Evolutionary conservation across 352 stramenopile species (phyloP).

Genomic region (Poterioochromonas sp.): DNA sequence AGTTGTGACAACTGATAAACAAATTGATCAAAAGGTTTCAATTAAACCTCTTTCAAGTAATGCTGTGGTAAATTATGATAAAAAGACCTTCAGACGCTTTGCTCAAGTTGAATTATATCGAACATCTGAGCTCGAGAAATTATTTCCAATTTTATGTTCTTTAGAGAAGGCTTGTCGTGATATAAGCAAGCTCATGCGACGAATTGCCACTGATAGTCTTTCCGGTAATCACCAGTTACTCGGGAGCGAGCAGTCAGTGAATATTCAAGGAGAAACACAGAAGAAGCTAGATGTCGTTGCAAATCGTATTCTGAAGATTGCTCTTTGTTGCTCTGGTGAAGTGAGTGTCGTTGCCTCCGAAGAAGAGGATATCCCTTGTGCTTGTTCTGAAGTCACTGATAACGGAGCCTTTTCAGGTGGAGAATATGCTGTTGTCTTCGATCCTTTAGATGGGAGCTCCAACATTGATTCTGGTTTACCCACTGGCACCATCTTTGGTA

Average conservation of each 20-base stretch:
- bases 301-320: constrained; percentile 80
- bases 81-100: constrained; percentile 22
- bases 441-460: constrained; percentile 70
- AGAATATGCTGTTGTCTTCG: constrained; percentile 73
- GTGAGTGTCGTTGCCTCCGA: constrained; percentile 65
- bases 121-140: neutral
- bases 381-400: constrained; percentile 26
- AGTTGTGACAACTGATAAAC: too few relatives aligned
- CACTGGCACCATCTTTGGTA: constrained; percentile 94
- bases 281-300: constrained; percentile 88
- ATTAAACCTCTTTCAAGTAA: too few relatives aligned
- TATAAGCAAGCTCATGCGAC: neutral
- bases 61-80: too few relatives aligned
- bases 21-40: too few relatives aligned
- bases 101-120: neutral
- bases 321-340: constrained; percentile 55
- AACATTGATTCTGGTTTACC: constrained; percentile 50
- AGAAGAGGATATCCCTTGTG: constrained; percentile 69
- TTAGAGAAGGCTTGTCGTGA: neutral
- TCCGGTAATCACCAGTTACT: neutral
- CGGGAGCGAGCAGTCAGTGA: constrained; percentile 51
- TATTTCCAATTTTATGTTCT: constrained; percentile 2
- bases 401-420: constrained; percentile 36
- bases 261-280: constrained; percentile 83
- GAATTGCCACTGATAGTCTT: neutral